Evolutionary conservation across 495 filamentous ascomycete genomes (phyloP), one percentile per base, ranked within the genome.

Genomic region (Haplographium delicatum): DNA sequence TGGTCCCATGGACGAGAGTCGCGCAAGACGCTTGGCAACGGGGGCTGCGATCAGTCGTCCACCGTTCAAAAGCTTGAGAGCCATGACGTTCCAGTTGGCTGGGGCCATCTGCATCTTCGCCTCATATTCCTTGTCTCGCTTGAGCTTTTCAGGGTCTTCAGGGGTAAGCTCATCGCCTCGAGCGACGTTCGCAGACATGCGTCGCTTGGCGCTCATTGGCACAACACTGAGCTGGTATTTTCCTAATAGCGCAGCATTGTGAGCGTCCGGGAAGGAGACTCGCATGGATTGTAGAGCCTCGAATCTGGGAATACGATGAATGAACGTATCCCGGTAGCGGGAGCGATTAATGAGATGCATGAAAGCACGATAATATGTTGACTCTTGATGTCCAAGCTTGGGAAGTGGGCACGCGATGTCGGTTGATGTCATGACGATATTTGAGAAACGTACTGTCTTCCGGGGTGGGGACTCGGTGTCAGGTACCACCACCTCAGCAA

Each of bases 361-460:
- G 64, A 96, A 96, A 22, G 89, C 89, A 53, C 88, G 83, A 74
- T 91, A 91, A 63, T 93, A 96, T n/a, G 91, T 86, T 1, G 85
- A 84, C 58, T 94, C 88, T 60, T 82, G 72, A 60, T 73, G 64
- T 61, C 63, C 38, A 57, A 72, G 45, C 61, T 71, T 72, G n/a
- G 74, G 67, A 6, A 72, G 68, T 23, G 63, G 65, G 46, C 68
- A 67, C 15, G 73, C 71, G 20, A 73, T 53, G 16, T 62, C 59
- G 7, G 22, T 35, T 9, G 34, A 18, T 15, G 42, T 50, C 13
- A 73, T 71, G 5, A 77, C 64, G 40, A 81, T 74, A 22, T 80
- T 78, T 5, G 81, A 79, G 58, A 93, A 91, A n/a, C 84, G 82
- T 22, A 91, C 88, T 0, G 80, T 76, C 69, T 86, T 91, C 66